Evolutionary conservation across 2,329 filamentous ascomycete genomes (phyloP), one percentile per base, ranked within the genome.

Genomic region (Pyrenophora graminea): DNA sequence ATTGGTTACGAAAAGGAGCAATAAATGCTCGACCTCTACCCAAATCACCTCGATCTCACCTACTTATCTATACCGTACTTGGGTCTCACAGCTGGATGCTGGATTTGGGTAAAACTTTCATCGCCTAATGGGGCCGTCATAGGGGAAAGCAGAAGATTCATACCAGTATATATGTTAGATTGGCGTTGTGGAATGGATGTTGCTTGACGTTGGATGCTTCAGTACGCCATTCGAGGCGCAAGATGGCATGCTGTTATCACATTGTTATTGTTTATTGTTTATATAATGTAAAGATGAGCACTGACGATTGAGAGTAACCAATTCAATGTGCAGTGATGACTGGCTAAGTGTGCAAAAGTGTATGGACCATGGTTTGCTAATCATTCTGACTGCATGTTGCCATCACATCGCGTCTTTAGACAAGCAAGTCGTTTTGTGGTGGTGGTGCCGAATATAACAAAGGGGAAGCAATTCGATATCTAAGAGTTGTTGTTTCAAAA

Each of bases 1-100:
- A 84, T 86, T 62, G 94, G 93, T 57, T 96, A 89, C 76, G 87
- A 96, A 71, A 83, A 85, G 62, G 82, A 92, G 76, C 76, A 81
- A 66, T 70, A 71, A 67, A 46, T 55, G 55, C 56, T 52, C 10
- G 27, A 30, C 10, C 27, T 25, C 23, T 25, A 25, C 7, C 6
- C 10, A 4, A 30, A 4, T 9, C 8, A 10, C 12, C 9, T 13
- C 46, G 51, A 43, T 61, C 52, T 54, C 45, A 44, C 38, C 39
- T 19, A 45, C 23, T 38, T 42, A 40, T 31, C 50, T 40, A 17
- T 38, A 31, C 46, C 46, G 47, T 54, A 58, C 51, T 56, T 43
- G 42, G 38, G 51, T 39, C 67, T 72, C 63, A 69, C 66, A 32
- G 21, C 4, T 34, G 17, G 30, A 33, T 18, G 12, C 37, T 39